phyloP scores from a whole-genome alignment of 768 basidiomycete species.

The Termitomyces sp. region DNA sequence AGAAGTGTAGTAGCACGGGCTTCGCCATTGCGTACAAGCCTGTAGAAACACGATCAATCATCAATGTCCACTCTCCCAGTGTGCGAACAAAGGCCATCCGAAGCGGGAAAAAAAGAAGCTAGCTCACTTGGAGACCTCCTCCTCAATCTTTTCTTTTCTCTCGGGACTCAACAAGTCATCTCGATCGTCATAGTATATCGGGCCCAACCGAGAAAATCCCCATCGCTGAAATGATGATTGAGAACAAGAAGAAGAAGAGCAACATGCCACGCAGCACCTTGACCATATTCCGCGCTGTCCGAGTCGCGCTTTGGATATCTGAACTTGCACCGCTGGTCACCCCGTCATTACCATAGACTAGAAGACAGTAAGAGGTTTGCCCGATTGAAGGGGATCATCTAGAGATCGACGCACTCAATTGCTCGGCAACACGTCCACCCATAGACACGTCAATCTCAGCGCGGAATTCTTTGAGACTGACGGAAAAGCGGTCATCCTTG shows the following conservation, averaged over 20 bases:
- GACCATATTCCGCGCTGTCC: constrained; percentile 82
- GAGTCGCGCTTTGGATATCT: constrained; percentile 78
- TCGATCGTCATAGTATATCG: constrained; percentile 74
- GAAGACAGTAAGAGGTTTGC: constrained; percentile 8
- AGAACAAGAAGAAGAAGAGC: neutral
- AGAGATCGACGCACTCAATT: constrained; percentile 52
- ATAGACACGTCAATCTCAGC: constrained; percentile 88
- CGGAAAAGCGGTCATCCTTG: constrained; percentile 67
- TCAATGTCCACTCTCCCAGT: neutral
- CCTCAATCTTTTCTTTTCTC: constrained; percentile 82
- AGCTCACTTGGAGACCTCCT: constrained; percentile 76
- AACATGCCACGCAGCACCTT: constrained; percentile 47
- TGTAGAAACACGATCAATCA: constrained; percentile 19
- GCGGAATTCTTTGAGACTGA: constrained; percentile 69
- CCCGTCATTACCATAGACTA: constrained; percentile 84
- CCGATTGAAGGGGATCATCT: neutral
- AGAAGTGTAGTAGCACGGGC: constrained; percentile 60
- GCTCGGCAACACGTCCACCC: constrained; percentile 95
- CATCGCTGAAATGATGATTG: constrained; percentile 42
- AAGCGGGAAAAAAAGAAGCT: constrained; percentile 25
- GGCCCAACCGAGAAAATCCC: constrained; percentile 83
- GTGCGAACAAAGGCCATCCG: neutral
- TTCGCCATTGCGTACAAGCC: constrained; percentile 67
- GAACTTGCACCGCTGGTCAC: constrained; percentile 91
- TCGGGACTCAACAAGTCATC: constrained; percentile 67